Conservation (phyloP, 306 rosid species). For the Pterocarpus macrocarpus region DNA sequence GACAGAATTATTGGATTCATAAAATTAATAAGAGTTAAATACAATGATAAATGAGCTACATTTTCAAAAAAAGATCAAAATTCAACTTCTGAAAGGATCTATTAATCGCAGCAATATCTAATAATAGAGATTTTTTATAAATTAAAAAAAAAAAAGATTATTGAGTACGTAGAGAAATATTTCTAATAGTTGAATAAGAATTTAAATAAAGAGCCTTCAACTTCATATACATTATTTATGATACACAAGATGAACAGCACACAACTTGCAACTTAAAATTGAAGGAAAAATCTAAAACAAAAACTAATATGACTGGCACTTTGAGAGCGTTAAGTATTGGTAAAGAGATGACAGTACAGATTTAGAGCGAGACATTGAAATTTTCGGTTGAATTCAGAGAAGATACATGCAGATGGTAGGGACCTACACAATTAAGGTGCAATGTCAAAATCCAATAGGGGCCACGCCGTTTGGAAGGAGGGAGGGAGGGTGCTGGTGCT, state of each 20-base stretch:
- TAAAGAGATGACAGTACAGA: background rate
- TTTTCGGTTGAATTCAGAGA: background rate
- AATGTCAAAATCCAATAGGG: slow-evolving; percentile 20
- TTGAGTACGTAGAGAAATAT: background rate
- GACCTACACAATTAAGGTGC: background rate
- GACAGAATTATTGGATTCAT: too few relatives aligned
- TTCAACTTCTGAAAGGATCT: too few relatives aligned
- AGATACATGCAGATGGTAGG: background rate
- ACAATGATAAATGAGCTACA: too few relatives aligned
- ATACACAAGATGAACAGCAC: background rate
- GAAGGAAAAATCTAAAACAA: background rate
- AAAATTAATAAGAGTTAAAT: too few relatives aligned
- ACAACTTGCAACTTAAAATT: slow-evolving; percentile 13
- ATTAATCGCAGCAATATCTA: too few relatives aligned
- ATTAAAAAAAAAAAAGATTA: background rate
- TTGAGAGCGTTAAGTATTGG: slow-evolving; percentile 27
- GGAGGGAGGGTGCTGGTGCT: slow-evolving; percentile 23
- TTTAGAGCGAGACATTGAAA: slow-evolving; percentile 2
- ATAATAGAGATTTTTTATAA: too few relatives aligned
- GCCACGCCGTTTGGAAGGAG: slow-evolving; percentile 37
- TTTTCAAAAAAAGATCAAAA: too few relatives aligned
- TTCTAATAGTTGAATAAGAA: background rate
- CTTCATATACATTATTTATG: background rate
- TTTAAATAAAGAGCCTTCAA: background rate
- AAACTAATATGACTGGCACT: background rate